Base-by-base conservation (phyloP, 177 flowering plant genomes). In the Vitis hybrid region DNA sequence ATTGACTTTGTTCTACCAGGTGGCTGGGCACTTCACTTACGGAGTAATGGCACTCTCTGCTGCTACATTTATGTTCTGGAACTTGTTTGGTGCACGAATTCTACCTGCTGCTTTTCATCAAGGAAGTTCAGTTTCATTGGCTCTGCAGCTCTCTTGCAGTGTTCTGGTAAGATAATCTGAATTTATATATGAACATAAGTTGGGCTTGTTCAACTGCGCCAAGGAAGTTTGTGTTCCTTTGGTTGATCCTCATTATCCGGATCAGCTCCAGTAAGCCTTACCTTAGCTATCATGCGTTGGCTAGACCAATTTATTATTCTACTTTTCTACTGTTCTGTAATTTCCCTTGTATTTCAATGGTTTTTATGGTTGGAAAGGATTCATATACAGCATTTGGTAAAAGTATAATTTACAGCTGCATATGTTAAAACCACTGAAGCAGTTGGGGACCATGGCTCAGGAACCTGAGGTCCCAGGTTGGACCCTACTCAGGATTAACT, bases 21-120 rank as follows among this genome's bases (percentile, higher is more conserved):
- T 96, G 54, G 82, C 99, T 76, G 99, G 98, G 68, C 81, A 87
- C 69, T 96, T 96, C 71, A 91, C 97, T 14, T 93, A 93, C 83
- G 98, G 99, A 68, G 98, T 96, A 59, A 93, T 96, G 97, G 91
- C 98, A 71, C 80, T 93, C 62, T 96, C 99, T 50, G 97, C 90
- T 71, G 95, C 92, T 58, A 96, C 98, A 64, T 93, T 93, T 83
- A 69, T 85, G 81, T 93, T 93, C 74, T 96, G 98, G 99, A 93
- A 78, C 71, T 50, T 77, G 53, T 86, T 89, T 82, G 99, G 99
- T 63, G 62, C 88, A 49, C 83, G 45, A 69, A 61, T 92, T 74
- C 61, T 96, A 61, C 97, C 98, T 54, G 84, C 89, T 68, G 70
- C 90, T 71, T 29, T 90, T 68, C 67, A 78, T 68, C 91, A 86